A percentile compares a stretch with the other conserved stretches of the same genome.
These are phyloP conservation scores for Syzygium oleosum DNA, from an alignment of 345 rosid species.

Conservation along the genomic window DNA sequence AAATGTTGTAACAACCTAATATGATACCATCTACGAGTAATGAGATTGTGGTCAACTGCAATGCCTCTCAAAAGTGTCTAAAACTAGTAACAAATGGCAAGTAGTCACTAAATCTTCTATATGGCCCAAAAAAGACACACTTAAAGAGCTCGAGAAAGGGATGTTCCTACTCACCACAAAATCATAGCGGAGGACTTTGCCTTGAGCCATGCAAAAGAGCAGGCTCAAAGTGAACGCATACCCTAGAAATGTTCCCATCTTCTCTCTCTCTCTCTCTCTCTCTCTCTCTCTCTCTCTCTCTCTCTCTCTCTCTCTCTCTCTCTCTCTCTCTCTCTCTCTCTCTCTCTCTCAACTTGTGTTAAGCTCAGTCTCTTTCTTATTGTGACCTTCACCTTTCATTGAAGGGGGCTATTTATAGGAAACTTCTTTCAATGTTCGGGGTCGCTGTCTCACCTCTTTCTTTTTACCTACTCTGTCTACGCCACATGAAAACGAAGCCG, in stretches of 20 bases:
- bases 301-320: too few relatives aligned
- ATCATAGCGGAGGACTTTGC: background rate
- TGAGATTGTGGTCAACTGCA: too few relatives aligned
- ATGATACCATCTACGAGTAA: too few relatives aligned
- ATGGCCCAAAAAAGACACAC: background rate
- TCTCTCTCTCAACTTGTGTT: background rate
- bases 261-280: background rate
- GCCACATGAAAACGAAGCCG: background rate
- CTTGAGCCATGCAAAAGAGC: background rate
- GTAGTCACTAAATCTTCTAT: background rate
- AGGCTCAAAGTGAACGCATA: background rate
- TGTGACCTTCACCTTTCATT: background rate
- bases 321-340: too few relatives aligned
- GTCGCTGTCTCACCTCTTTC: too few relatives aligned
- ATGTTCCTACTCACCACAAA: background rate
- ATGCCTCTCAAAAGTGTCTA: background rate
- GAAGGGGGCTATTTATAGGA: background rate
- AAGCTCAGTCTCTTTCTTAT: background rate
- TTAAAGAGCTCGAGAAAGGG: background rate
- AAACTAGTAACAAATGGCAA: background rate
- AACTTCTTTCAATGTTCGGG: background rate
- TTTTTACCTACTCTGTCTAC: background rate
- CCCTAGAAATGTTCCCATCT: background rate
- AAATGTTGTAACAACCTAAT: too few relatives aligned
- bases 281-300: too few relatives aligned